phyloP scores from a whole-genome alignment of 2,329 filamentous ascomycete species.

The Malbranchea cinnamomea region DNA sequence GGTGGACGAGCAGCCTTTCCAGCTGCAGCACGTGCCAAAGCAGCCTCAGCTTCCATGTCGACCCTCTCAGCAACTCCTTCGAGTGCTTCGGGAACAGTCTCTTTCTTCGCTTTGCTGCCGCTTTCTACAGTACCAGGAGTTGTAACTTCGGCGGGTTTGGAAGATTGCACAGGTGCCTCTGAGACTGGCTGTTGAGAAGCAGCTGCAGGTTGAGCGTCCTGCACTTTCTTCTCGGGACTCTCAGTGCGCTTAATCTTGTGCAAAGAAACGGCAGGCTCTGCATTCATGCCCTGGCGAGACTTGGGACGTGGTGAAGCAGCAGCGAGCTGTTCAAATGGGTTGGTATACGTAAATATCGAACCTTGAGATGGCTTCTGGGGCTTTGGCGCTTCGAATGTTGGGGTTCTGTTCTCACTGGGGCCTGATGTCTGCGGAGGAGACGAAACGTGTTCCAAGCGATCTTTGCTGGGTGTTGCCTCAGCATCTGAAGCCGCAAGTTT shows the following conservation, averaged over 20 bases:
- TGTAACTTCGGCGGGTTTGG: background rate
- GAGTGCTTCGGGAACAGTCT: conserved; percentile 58
- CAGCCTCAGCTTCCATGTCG: conserved; percentile 48
- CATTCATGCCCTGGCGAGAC: conserved; percentile 1
- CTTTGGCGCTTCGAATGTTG: conserved; percentile 25
- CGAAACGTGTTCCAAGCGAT: conserved; percentile 9
- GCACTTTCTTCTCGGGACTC: background rate
- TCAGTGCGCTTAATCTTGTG: background rate
- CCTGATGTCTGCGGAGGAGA: conserved; percentile 21
- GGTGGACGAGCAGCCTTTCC: conserved; percentile 37
- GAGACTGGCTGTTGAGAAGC: background rate
- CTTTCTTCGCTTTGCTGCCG: conserved; percentile 23
- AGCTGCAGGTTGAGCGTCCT: background rate
- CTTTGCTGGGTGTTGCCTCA: conserved; percentile 10
- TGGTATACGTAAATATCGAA: conserved; percentile 53
- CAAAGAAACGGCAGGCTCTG: background rate
- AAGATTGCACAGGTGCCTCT: background rate
- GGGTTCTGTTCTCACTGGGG: conserved; percentile 12
- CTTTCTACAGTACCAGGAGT: background rate
- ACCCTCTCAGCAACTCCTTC: conserved; percentile 48
- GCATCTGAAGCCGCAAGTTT: conserved; percentile 7
- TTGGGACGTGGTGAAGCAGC: conserved; percentile 45
- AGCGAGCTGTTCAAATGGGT: conserved; percentile 56
- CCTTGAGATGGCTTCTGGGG: conserved; percentile 22
- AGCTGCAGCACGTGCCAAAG: conserved; percentile 43